Base-by-base conservation (phyloP, 75 land plant species). In the Chamaecyparis obtusa region DNA sequence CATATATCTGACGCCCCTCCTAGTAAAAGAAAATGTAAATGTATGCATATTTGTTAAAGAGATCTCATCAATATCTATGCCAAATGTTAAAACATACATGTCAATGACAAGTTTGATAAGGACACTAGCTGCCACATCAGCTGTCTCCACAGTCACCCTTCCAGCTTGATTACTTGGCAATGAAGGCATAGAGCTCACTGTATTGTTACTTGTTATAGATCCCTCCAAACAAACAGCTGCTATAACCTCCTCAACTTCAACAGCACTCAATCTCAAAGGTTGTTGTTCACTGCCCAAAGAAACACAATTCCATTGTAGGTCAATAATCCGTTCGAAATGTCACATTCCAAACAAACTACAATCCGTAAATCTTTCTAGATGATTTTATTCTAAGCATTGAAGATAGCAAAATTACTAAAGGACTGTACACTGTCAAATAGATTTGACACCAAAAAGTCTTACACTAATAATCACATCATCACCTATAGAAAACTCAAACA, bases 91-190 rank as follows among this genome's bases (percentile, higher is more conserved):
- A 86, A 88, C 97, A 87, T 96, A 98, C 99, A 97, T 98, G 94
- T 98, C 99, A 88, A 98, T 97, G 24, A 98, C 91, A 88, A 98
- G 96, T 86, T 98, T 98, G 89, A 98, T 93, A 74, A 98, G 96
- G 84, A 98, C 99, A 92, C 99, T 98, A 46, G 93, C 96, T 85
- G 99, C 99, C 71, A 97, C 95, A 92, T 98, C 97, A 49, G 96
- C 89, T n/a, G 92, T 88, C 87, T 96, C 98, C 19, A 86, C 75
- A 43, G 85, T 36, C 30, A 88, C 81, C 89, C 91, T 95, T 60
- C 97, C 97, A 84, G 89, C 85, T 85, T 91, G 93, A 37, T 86
- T 93, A 39, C 88, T 93, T 84, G 91, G 91, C 84, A 90, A 89
- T 36, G 95, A 89, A 43, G 96, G 92, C 55, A 89, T 80, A 35